These are phyloP conservation scores for Suillus ampliporus DNA, from an alignment of 768 basidiomycete species.

Conservation along the genomic window DNA sequence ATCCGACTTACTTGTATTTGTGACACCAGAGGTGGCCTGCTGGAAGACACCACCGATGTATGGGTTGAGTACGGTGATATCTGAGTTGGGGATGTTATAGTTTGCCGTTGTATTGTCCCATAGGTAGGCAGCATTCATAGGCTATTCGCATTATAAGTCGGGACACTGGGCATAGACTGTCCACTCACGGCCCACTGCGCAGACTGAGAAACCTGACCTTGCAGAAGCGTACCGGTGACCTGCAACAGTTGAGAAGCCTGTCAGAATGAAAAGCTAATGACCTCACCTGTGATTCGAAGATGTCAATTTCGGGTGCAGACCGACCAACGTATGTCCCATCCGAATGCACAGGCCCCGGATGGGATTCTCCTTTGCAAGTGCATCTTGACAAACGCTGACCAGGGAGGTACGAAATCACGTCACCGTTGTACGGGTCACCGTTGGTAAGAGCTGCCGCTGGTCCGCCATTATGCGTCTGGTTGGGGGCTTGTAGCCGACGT, in stretches of 20 bases:
- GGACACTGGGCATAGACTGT: background rate
- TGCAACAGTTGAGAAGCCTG: constrained; percentile 26
- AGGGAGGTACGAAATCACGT: constrained; percentile 78
- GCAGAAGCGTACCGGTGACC: constrained; percentile 41
- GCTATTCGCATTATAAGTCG: constrained; percentile 45
- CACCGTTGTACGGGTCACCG: constrained; percentile 61
- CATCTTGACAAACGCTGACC: constrained; percentile 90
- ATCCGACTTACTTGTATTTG: constrained; percentile 55
- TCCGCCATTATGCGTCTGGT: constrained; percentile 75
- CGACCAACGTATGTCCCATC: constrained; percentile 86
- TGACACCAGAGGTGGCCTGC: constrained; percentile 79
- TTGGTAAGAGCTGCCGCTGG: constrained; percentile 64
- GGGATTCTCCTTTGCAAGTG: constrained; percentile 84
- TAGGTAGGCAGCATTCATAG: constrained; percentile 74
- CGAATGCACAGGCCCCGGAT: constrained; percentile 81
- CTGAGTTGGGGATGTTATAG: constrained; percentile 57
- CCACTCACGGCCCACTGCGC: constrained; percentile 77
- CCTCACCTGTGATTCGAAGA: constrained; percentile 81
- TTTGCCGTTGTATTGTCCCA: constrained; percentile 73
- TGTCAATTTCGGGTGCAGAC: constrained; percentile 88
- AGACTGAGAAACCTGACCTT: constrained; percentile 80
- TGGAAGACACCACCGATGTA: constrained; percentile 83
- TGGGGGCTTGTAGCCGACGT: constrained; percentile 90
- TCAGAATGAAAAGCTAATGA: background rate
- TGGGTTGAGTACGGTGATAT: constrained; percentile 59